Conservation (phyloP, 1,139 yeast species). For the Zygosaccharomyces pseudobailii region DNA sequence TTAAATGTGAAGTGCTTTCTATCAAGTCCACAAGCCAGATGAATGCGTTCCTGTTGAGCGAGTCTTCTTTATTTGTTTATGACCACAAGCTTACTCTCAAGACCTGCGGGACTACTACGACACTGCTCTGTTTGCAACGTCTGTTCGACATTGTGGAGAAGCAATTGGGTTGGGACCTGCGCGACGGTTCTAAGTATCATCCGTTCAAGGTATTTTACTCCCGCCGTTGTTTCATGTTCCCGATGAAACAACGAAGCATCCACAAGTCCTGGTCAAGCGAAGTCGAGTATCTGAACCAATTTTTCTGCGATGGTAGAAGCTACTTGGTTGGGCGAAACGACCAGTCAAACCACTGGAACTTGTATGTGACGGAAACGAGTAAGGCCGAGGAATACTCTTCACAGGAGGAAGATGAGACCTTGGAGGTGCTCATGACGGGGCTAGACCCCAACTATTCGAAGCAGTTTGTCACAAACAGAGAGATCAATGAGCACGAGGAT, state of each 20-base stretch:
- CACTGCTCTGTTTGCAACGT: slow-evolving; percentile 68
- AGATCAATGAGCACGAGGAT: slow-evolving; percentile 50
- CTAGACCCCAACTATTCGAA: slow-evolving; percentile 55
- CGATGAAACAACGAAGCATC: slow-evolving; percentile 73
- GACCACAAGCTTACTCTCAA: slow-evolving; percentile 81
- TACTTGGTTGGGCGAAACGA: slow-evolving; percentile 78
- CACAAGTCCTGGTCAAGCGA: slow-evolving; percentile 86
- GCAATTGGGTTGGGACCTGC: slow-evolving; percentile 38
- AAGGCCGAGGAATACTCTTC: slow-evolving; percentile 14
- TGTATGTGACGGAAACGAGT: slow-evolving; percentile 58
- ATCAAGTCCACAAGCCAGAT: slow-evolving; percentile 60
- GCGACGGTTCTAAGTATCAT: slow-evolving; percentile 13
- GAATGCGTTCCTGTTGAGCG: slow-evolving; percentile 86
- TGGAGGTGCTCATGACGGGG: slow-evolving; percentile 90
- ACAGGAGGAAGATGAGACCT: slow-evolving; percentile 56
- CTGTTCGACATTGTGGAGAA: slow-evolving; percentile 51
- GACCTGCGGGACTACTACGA: slow-evolving; percentile 96
- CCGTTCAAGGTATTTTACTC: slow-evolving; percentile 81
- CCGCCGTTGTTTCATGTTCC: slow-evolving; percentile 89
- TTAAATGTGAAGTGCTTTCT: slow-evolving; percentile 83
- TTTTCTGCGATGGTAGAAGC: slow-evolving; percentile 59
- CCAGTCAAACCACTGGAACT: slow-evolving; percentile 80
- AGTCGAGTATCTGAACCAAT: slow-evolving; percentile 59
- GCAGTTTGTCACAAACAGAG: slow-evolving; percentile 44
- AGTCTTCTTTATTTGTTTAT: slow-evolving; percentile 85